phyloP scores from a whole-genome alignment of 2,329 filamentous ascomycete species.

The Endocalyx cinctus region DNA sequence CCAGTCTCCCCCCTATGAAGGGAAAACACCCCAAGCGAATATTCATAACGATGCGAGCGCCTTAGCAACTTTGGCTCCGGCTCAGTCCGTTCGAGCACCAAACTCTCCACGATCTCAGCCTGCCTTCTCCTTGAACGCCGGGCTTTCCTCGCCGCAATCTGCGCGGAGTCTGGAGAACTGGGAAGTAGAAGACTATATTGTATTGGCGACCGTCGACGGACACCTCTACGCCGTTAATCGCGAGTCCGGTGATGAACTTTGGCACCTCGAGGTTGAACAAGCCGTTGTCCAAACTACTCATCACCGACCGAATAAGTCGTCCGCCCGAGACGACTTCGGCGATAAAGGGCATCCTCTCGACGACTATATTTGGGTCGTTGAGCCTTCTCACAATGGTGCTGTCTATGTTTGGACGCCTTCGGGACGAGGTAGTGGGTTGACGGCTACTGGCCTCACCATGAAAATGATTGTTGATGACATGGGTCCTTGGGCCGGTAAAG shows the following conservation, averaged over 20 bases:
- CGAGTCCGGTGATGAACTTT: constrained; percentile 76
- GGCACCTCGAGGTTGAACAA: constrained; percentile 78
- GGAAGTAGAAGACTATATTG: constrained; percentile 99
- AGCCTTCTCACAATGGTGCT: constrained; percentile 80
- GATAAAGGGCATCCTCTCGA: constrained; percentile 64
- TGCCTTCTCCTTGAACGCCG: constrained; percentile 50
- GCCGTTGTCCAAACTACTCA: constrained; percentile 91
- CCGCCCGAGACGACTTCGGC: constrained; percentile 36
- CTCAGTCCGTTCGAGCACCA: constrained; percentile 91
- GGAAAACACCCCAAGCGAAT: constrained; percentile 21
- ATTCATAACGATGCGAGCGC: constrained; percentile 76
- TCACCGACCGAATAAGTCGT: constrained; percentile 65
- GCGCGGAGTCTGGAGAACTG: constrained; percentile 98
- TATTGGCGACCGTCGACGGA: constrained; percentile 99
- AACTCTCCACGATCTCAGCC: constrained; percentile 62
- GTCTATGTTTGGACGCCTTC: constrained; percentile 82
- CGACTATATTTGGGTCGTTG: constrained; percentile 91
- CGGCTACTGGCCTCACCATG: constrained; percentile 68
- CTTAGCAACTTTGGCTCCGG: constrained; percentile 97
- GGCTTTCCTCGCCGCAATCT: constrained; percentile 77
- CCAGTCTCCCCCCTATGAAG: constrained; percentile 9
- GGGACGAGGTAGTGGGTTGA: constrained; percentile 51
- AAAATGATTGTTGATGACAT: constrained; percentile 84
- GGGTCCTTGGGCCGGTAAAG: constrained; percentile 68
- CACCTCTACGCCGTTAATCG: constrained; percentile 88